Percentiles rank a stretch among this genome's conserved stretches.
Evolutionary conservation across 805 yeast genomes (phyloP).

Genomic region (Jamesozyma hellenica): DNA sequence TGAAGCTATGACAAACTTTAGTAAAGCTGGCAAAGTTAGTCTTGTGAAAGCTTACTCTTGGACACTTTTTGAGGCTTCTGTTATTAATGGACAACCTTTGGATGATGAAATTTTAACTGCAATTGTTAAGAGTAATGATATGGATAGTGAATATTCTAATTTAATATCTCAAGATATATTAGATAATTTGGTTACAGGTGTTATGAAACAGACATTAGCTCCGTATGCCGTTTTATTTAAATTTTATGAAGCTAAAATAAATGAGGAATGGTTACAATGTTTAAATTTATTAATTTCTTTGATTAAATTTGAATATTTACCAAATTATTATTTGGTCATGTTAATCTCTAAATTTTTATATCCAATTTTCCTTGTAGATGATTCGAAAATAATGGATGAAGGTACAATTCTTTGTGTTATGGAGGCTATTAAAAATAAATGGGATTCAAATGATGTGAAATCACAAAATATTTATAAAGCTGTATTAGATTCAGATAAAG

Average conservation of each 20-base stretch:
- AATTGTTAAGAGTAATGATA: constrained; percentile 33
- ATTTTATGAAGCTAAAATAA: constrained; percentile 32
- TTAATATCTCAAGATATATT: constrained; percentile 22
- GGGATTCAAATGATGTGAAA: constrained; percentile 15
- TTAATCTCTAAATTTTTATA: constrained; percentile 21
- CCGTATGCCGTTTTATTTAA: constrained; percentile 59
- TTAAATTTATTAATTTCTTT: constrained; percentile 16
- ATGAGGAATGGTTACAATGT: constrained; percentile 20
- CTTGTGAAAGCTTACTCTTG: constrained; percentile 42
- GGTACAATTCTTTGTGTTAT: constrained; percentile 15
- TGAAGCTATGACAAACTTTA: constrained; percentile 57
- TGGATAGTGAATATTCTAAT: constrained; percentile 7
- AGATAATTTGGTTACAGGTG: constrained; percentile 37
- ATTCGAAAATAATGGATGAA: constrained; percentile 16
- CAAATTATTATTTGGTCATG: constrained; percentile 21
- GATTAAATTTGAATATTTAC: constrained; percentile 23
- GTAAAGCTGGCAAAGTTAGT: constrained; percentile 49
- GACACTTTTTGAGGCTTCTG: constrained; percentile 54
- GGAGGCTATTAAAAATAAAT: constrained; percentile 17
- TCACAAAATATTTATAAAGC: constrained; percentile 12
- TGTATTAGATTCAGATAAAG: constrained; percentile 5
- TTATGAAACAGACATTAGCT: constrained; percentile 56
- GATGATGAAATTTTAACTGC: constrained; percentile 49
- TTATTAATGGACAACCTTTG: constrained; percentile 42
- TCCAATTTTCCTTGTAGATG: constrained; percentile 20